Base-by-base conservation (phyloP, 495 filamentous ascomycete species). In the Aspergillus sclerotioniger region DNA sequence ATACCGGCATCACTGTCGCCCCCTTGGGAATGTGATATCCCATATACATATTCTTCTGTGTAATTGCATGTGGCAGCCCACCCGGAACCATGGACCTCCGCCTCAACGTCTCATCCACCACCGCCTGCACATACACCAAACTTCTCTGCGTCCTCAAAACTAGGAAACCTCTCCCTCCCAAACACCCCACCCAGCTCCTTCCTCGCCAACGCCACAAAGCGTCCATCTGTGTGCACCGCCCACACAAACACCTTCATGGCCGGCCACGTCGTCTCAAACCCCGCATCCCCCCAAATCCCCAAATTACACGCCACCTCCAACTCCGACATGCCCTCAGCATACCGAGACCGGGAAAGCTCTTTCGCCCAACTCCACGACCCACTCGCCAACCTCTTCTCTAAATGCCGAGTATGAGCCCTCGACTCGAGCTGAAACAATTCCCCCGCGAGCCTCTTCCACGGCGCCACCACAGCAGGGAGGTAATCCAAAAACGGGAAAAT, bases 11-110 rank as follows among this genome's bases (percentile, higher is more conserved):
- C 8, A 82, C 65, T 7, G 62, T 71, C 1, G 79, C 68, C 21
- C 72, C 70, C 58, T 77, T 77, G 19, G 82, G 80, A 31, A 83
- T 79, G 7, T 65, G 69, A 56, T 77, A 79, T 10, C 79, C 81
- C 16, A 69, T 61, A 56, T 82, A 82, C n/a, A 71, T 73, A 56
- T 86, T 81, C 48, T 85, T 84, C 12, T 76, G 58, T 6, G 69
- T 62, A 4, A 72, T 69, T 0, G 73, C 71, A 61, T 87, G 85
- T 0, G 84, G 82, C 19, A 87, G 64, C 0, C 68, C 72, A 7
- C 59, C 65, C 0, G 81, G 68, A 0, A 48, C 21, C 0, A 77
- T 51, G 0, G 73, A 63, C 17, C 67, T 62, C 76, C 76, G 78
- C 28, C 76, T 69, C 8, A 69, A 61, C 1, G 58, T 57, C 53